These are phyloP conservation scores for Triangularia setosa DNA, from an alignment of 2,329 filamentous ascomycete genomes.

Conservation along the genomic window DNA sequence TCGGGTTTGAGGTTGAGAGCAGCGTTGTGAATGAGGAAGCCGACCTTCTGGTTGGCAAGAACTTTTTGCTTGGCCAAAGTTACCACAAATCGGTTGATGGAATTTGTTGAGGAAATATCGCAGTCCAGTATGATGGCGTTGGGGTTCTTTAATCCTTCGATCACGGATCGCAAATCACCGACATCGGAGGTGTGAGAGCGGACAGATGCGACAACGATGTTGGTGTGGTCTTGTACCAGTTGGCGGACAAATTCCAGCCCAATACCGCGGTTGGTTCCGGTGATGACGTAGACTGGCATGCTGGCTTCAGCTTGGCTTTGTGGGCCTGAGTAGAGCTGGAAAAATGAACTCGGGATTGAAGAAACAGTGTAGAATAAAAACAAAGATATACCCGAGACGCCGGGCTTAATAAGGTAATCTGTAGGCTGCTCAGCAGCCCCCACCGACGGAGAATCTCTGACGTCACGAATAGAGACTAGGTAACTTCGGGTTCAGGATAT, in stretches of 20 bases:
- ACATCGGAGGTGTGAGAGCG: slow-evolving; percentile 28
- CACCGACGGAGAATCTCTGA: not conserved
- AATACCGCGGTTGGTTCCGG: slow-evolving; percentile 31
- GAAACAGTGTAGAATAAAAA: not conserved
- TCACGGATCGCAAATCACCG: slow-evolving; percentile 21
- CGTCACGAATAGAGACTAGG: not conserved
- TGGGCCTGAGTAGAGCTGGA: not conserved
- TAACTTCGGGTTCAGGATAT: not conserved
- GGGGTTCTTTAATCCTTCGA: slow-evolving; percentile 15
- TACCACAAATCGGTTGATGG: slow-evolving; percentile 30
- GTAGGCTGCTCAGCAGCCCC: not conserved
- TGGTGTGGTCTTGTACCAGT: slow-evolving; percentile 24
- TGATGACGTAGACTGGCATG: slow-evolving; percentile 34
- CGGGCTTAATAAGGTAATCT: not conserved
- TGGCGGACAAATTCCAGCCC: slow-evolving; percentile 34
- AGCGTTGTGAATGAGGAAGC: slow-evolving; percentile 31
- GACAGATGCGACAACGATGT: slow-evolving; percentile 29
- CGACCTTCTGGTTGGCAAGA: slow-evolving; percentile 32
- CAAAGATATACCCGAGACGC: not conserved
- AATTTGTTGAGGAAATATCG: slow-evolving; percentile 31
- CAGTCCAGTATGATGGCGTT: slow-evolving; percentile 30
- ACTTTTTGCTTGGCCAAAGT: slow-evolving; percentile 20
- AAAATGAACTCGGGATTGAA: not conserved
- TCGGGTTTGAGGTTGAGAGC: slow-evolving; percentile 35
- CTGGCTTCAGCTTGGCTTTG: not conserved